phyloP scores from a whole-genome alignment of 1,284 basidiomycete species.

The Heterobasidion irregulare region DNA sequence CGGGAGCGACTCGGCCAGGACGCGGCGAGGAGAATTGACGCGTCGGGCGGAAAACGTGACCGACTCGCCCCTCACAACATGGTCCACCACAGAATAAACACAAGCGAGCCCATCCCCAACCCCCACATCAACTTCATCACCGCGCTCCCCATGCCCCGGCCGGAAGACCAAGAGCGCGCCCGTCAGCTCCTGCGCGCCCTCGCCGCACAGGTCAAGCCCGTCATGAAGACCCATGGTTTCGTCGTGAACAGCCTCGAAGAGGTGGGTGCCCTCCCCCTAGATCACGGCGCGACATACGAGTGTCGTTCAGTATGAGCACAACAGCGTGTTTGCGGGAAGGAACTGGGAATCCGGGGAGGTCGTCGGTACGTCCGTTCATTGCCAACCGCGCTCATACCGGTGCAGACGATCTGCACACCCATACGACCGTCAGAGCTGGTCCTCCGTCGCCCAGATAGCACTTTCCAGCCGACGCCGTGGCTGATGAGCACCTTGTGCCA shows the following conservation, averaged over 20 bases:
- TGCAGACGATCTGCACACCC: not conserved
- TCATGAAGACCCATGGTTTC: slow-evolving; percentile 76
- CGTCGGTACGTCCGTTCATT: slow-evolving; percentile 35
- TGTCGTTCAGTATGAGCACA: slow-evolving; percentile 57
- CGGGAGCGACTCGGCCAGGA: not conserved
- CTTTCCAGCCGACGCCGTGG: slow-evolving; percentile 55
- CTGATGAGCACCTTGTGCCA: slow-evolving; percentile 75
- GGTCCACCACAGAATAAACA: slow-evolving; percentile 68
- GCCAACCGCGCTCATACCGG: not conserved
- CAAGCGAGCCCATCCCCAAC: slow-evolving; percentile 64
- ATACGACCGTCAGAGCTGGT: slow-evolving; percentile 49
- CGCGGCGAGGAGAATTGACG: not conserved
- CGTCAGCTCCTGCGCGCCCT: slow-evolving; percentile 64
- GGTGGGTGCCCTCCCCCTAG: slow-evolving; percentile 29
- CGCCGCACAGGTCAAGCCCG: slow-evolving; percentile 71
- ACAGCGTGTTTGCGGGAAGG: slow-evolving; percentile 66
- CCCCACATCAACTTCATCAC: slow-evolving; percentile 69
- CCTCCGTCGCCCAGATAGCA: slow-evolving; percentile 49
- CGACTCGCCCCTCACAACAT: slow-evolving; percentile 37
- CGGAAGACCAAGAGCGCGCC: slow-evolving; percentile 43
- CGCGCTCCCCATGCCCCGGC: slow-evolving; percentile 32
- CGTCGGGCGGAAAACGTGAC: not conserved
- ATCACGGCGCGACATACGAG: not conserved
- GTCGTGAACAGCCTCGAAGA: slow-evolving; percentile 72
- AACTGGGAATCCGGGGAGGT: slow-evolving; percentile 79